Evolutionary conservation across 2,329 filamentous ascomycete species (phyloP), one percentile per base, ranked within the genome.

Genomic region (Cladosporium sp.): DNA sequence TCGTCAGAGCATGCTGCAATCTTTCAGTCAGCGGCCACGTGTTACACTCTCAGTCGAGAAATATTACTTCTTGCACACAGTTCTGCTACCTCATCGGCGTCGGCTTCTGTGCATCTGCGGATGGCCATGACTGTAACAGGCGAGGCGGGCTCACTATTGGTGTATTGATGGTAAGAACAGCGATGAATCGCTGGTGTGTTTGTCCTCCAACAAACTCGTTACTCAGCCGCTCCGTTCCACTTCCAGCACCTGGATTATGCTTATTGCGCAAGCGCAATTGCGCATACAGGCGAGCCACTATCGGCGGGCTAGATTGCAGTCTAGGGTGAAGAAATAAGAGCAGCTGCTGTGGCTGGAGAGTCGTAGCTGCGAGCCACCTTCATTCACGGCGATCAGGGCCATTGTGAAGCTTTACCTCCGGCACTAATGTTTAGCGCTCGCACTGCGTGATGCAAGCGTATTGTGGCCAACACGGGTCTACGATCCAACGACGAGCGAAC

Each of bases 1-100:
- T 77, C 75, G 46, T 76, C 70, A 35, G 74, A 74, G 65, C 76
- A 77, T 10, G 73, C 74, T 11, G 65, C 46, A 29, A 59, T 46
- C 16, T 14, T 6, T 6, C 31, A 11, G 55, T 57, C 10, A 37
- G 55, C 55, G 16, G 28, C 33, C 21, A 16, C 7, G 14, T 26
- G 21, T 57, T 21, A 28, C 10, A 35, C 8, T 57, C 5, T 1
- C 8, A 44, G 12, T 23, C 8, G 16, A 33, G 28, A 7, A 18
- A 12, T 8, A 5, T 46, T 46, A 63, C 61, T 37, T 63, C 61
- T 63, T 10, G 50, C 61, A 37, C 61, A 63, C 31, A 63, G 4
- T 3, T 11, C 23, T 31, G 61, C 61, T 5, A 63, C 26, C 12
- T 8, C 35, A 10, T 53, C 33, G n/a, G 33, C 50, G 29, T 63